Evolutionary conservation across 78 protist species (phyloP), one percentile per base, ranked within the genome.

Genomic region (Parvularia atlantis): DNA sequence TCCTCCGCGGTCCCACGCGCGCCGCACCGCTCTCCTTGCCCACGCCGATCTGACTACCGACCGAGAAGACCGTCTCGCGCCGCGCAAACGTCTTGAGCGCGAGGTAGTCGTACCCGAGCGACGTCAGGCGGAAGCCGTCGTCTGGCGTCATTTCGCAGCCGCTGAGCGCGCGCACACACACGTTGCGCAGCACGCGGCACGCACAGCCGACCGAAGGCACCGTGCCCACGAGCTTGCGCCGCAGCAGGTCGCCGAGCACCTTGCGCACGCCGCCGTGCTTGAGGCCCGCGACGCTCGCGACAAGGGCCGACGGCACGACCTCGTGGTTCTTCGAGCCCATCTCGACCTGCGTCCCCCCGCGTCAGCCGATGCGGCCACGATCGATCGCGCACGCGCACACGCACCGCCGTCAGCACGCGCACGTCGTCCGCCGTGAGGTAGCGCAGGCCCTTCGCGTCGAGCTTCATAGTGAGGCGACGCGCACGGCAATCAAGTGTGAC

Each of bases 1-100:
- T n/a, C n/a, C n/a, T n/a, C n/a, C n/a, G n/a, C n/a, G n/a, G n/a
- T n/a, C n/a, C n/a, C n/a, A n/a, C n/a, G n/a, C 52, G 16, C 20
- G 13, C 30, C 79, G 39, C 69, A 68, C 85, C 97, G 0, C 98
- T 89, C 65, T 97, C 99, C 72, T 97, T 97, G 44, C 99, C 99
- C 9, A 93, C 97, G 44, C 99, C 99, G 60, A 97, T 73, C 58
- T 92, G 86, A 40, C 52, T 71, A 35, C 96, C 97, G n/a, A 95
- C 90, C 28, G 77, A 73, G 40, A 63, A 22, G 20, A 93, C 36
- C 10, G 44, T 30, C 6, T 83, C 89, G 35, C 96, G 82, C 60
- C 82, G 84, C 52, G 73, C 43, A 19, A 97, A 69, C 6, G 99
- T 48, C 31, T 71, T 54, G 28, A 96, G 71, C 14, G 97, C 98